phyloP scores from a whole-genome alignment of 345 rosid species.

The Fremontodendron californicum region DNA sequence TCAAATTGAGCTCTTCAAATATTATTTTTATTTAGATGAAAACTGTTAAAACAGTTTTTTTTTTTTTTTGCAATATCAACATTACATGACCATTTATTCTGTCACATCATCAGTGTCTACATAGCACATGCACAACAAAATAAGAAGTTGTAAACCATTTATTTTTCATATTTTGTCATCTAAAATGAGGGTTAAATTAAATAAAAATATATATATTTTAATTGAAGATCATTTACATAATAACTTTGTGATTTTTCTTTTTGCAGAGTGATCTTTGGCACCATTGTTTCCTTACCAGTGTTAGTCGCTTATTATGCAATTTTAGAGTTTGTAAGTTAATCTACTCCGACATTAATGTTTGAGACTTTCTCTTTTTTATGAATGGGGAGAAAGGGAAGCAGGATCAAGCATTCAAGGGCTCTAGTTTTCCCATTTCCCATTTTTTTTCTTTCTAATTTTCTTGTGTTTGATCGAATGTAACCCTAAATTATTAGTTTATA shows the following conservation, averaged over 20 bases:
- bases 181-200: too few species aligned
- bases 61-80: too few species aligned
- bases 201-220: too few species aligned
- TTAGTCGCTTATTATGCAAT: constrained; percentile 62
- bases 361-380: neutral
- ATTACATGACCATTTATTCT: too few species aligned
- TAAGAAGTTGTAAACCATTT: too few species aligned
- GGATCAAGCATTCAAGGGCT: neutral
- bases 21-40: too few species aligned
- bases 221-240: neutral
- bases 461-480: neutral
- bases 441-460: neutral
- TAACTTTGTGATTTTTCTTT: neutral
- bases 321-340: constrained; percentile 26
- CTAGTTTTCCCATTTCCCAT: neutral
- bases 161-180: too few species aligned
- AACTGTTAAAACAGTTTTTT: too few species aligned
- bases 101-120: too few species aligned
- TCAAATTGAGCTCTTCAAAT: neutral
- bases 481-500: neutral
- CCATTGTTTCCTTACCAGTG: constrained; percentile 55
- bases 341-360: neutral
- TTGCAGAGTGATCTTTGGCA: constrained; percentile 79
- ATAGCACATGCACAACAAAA: too few species aligned
- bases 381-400: neutral